Evolutionary conservation across 2,329 filamentous ascomycete species (phyloP), one percentile per base, ranked within the genome.

Genomic region (Cyphellophora europaea): DNA sequence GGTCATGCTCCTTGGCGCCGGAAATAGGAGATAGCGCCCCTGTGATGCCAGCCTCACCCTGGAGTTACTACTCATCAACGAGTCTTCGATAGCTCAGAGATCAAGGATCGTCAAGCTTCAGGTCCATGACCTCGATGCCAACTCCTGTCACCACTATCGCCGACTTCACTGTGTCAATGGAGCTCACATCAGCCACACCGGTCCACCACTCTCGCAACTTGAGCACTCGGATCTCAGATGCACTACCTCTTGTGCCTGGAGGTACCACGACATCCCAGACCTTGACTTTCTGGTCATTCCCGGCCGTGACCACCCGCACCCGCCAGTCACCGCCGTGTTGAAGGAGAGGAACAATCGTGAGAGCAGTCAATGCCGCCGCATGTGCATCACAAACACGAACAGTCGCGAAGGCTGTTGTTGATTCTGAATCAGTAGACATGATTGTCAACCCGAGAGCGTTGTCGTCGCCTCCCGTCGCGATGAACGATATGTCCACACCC

Each of bases 381-480:
- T 68, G 65, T 8, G 65, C 63, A 33, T 61, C 53, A 3, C 60
- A 55, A 25, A 64, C 51, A 1, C 55, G 50, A 3, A 61, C 38
- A 0, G 55, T 61, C 15, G 41, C 41, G 8, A 61, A 51, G 5
- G 11, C 18, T 19, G 32, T n/a, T n/a, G 14, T 13, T 4, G n/a
- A 16, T 10, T 35, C 25, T 6, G 17, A 12, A 30, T 18, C 13
- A 19, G 17, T 5, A 25, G 30, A 8, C 8, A 25, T 17, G 19
- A 69, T 52, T 0, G 71, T 72, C 8, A 84, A 50, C 1, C 72
- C 79, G 0, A 96, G 56, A 3, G 81, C 80, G 42, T 91, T 91
- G 56, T 96, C 91, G 49, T 98, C 91, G 14, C 91, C 87, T 16
- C 84, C 86, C 0, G 85, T 87, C 4, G 84, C 56, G 12, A 93